These are phyloP conservation scores for Colletotrichum zoysiae DNA, from an alignment of 2,329 filamentous ascomycete genomes.

Conservation along the genomic window DNA sequence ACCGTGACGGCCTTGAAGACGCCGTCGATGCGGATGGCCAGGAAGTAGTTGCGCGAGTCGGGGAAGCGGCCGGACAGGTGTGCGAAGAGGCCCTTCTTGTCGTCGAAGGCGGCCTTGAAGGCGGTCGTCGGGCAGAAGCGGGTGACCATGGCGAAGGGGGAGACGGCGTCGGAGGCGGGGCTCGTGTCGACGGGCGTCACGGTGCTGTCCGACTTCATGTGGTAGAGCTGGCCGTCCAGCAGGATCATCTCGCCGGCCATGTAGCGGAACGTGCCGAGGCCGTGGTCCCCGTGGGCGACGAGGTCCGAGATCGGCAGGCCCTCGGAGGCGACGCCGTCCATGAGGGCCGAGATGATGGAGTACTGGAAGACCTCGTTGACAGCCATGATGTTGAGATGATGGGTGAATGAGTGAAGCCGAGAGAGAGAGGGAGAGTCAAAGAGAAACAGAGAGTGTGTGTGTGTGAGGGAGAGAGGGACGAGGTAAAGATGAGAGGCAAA, in stretches of 20 bases:
- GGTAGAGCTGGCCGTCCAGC: constrained; percentile 49
- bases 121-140: constrained; percentile 46
- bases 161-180: constrained; percentile 43
- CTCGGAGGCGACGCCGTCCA: constrained; percentile 52
- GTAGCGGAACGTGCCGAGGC: constrained; percentile 51
- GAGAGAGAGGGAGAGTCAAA: not conserved
- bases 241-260: constrained; percentile 54
- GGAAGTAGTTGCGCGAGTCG: constrained; percentile 47
- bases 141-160: constrained; percentile 52
- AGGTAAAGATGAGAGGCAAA: no score
- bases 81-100: constrained; percentile 47
- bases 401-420: not conserved
- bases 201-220: constrained; percentile 53
- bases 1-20: constrained; percentile 48
- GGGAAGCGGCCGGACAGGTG: constrained; percentile 45
- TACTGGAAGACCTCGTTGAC: constrained; percentile 52
- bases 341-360: constrained; percentile 51
- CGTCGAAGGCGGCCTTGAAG: constrained; percentile 42
- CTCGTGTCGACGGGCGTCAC: constrained; percentile 45
- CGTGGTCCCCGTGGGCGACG: constrained; percentile 51
- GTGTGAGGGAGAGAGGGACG: no score
- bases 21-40: constrained; percentile 49
- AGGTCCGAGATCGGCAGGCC: constrained; percentile 49
- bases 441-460: no score
- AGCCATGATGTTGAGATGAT: constrained; percentile 44